A percentile compares a stretch with the other conserved stretches of the same genome.
Evolutionary conservation across 2,329 filamentous ascomycete genomes (phyloP).

Genomic region (Beauveria australis): DNA sequence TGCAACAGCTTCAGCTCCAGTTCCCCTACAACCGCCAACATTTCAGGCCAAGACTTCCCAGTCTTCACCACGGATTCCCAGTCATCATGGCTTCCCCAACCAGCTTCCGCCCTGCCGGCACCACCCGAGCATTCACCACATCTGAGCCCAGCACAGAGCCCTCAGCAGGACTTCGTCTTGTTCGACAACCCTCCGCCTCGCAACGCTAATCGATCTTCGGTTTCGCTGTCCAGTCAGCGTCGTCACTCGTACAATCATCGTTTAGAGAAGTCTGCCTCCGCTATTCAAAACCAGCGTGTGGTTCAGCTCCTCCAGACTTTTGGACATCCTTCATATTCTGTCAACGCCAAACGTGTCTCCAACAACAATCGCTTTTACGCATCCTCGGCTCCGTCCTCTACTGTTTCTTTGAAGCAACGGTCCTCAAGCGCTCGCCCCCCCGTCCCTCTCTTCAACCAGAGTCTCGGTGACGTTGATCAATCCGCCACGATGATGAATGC

Average conservation of each 20-base stretch:
- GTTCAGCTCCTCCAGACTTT: constrained; percentile 51
- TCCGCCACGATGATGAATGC: constrained; percentile 37
- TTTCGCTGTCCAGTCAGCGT: constrained; percentile 33
- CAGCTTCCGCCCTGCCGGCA: constrained; percentile 55
- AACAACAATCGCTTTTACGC: constrained; percentile 56
- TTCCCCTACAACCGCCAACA: constrained; percentile 50
- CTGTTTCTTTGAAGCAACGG: constrained; percentile 48
- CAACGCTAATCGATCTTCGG: constrained; percentile 29
- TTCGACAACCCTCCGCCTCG: constrained; percentile 47
- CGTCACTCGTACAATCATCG: constrained; percentile 40
- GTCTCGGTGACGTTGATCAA: constrained; percentile 43
- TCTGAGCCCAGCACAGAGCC: constrained; percentile 37
- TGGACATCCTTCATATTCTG: constrained; percentile 46
- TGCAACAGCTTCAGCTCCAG: constrained; percentile 47
- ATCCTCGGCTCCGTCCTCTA: constrained; percentile 55
- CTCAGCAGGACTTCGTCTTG: constrained; percentile 70
- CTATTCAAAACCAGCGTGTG: constrained; percentile 50
- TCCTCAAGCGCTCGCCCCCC: constrained; percentile 51
- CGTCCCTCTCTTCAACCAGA: constrained; percentile 63
- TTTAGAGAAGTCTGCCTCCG: constrained; percentile 28
- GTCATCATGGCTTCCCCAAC: constrained; percentile 74
- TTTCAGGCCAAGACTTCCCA: constrained; percentile 57
- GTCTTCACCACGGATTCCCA: constrained; percentile 79
- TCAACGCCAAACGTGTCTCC: constrained; percentile 52
- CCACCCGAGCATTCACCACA: constrained; percentile 48